A percentile compares a stretch with the other conserved stretches of the same genome.
phyloP scores from a whole-genome alignment of 2,329 filamentous ascomycete species.

The Diplodia scrobiculata region DNA sequence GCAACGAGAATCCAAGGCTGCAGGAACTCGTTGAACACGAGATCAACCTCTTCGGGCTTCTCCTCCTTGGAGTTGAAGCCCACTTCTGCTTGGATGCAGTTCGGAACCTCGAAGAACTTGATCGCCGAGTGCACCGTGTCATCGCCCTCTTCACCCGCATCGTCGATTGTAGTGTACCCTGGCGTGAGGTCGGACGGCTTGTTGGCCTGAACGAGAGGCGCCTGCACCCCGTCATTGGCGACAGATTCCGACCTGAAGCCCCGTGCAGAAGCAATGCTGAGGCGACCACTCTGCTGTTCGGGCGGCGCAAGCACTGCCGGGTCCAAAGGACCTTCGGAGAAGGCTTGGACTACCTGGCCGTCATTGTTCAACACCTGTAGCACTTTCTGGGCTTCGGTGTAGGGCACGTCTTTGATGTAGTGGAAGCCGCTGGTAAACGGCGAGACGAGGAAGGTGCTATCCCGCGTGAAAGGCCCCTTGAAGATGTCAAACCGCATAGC shows the following conservation, averaged over 20 bases:
- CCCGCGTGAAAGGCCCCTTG: conserved; percentile 84
- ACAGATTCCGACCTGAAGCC: background rate
- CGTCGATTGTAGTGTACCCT: conserved; percentile 89
- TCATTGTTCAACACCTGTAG: conserved; percentile 61
- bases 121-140: conserved; percentile 81
- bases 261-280: background rate
- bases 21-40: conserved; percentile 91
- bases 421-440: conserved; percentile 81
- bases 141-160: conserved; percentile 80
- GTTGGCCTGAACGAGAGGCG: conserved; percentile 34
- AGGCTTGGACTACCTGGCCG: conserved; percentile 52
- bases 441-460: conserved; percentile 81
- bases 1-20: conserved; percentile 78
- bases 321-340: conserved; percentile 37
- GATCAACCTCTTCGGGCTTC: conserved; percentile 71
- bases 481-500: conserved; percentile 95
- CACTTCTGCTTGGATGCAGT: conserved; percentile 73
- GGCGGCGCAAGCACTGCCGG: conserved; percentile 48
- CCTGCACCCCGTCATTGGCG: conserved; percentile 36
- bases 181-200: conserved; percentile 57
- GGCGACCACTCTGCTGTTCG: conserved; percentile 42
- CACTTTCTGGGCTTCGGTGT: conserved; percentile 70
- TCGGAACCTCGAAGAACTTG: conserved; percentile 75
- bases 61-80: conserved; percentile 56
- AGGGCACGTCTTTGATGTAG: conserved; percentile 79